Percentiles rank a stretch among this genome's conserved stretches.
These are phyloP conservation scores for Phoenix roebelenii DNA, from an alignment of 176 grass and related monocot genomes.

Conservation along the genomic window DNA sequence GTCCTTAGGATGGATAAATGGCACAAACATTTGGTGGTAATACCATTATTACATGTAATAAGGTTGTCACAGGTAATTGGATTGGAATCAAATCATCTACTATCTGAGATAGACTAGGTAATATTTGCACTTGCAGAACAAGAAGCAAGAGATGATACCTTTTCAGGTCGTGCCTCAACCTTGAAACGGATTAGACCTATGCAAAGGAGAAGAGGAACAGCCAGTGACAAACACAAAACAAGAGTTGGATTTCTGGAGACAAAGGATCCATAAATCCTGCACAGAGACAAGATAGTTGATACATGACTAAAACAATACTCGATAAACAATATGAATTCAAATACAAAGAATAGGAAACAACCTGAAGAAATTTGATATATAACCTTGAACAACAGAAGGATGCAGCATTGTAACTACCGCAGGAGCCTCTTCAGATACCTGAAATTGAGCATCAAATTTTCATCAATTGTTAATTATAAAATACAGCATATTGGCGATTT, in stretches of 20 bases:
- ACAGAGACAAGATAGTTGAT: constrained; percentile 19
- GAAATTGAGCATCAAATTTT: constrained; percentile 5
- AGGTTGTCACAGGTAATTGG: too few relatives aligned
- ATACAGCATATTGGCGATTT: neutral
- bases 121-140: too few relatives aligned
- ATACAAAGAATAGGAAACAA: constrained; percentile 17
- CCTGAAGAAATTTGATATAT: constrained; percentile 90
- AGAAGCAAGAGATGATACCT: constrained; percentile 40
- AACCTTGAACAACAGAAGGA: constrained; percentile 72
- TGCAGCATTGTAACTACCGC: constrained; percentile 17
- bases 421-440: constrained; percentile 38
- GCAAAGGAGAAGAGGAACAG: constrained; percentile 73
- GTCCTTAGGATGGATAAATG: too few relatives aligned
- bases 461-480: neutral
- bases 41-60: too few relatives aligned
- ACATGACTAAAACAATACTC: constrained; percentile 19
- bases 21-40: too few relatives aligned
- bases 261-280: constrained; percentile 75
- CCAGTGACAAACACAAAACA: constrained; percentile 68
- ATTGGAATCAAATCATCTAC: too few relatives aligned
- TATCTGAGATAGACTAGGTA: too few relatives aligned
- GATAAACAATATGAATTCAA: constrained; percentile 17
- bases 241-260: constrained; percentile 64
- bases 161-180: constrained; percentile 79
- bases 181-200: constrained; percentile 81